Percentiles rank a stretch among this genome's conserved stretches.
Conservation (phyloP, 2,329 filamentous ascomycete genomes). For the Ceratocystis diversiconidia region DNA sequence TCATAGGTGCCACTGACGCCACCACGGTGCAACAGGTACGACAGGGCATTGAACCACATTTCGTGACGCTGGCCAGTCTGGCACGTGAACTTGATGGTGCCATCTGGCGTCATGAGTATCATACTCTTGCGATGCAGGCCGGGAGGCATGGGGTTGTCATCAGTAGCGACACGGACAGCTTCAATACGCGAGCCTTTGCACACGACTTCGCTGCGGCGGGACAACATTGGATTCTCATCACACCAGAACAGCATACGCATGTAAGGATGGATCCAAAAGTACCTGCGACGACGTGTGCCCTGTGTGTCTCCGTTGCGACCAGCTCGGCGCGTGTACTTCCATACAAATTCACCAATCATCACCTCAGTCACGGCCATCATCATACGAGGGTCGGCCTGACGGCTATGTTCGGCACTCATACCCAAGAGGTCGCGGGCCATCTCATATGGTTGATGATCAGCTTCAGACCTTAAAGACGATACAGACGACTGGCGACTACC, state of each 20-base stretch:
- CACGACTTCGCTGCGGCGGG: slow-evolving; percentile 59
- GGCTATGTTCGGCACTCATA: slow-evolving; percentile 34
- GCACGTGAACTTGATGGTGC: slow-evolving; percentile 86
- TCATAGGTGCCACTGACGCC: slow-evolving; percentile 41
- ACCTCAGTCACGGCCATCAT: slow-evolving; percentile 98
- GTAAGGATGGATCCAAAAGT: slow-evolving; percentile 99
- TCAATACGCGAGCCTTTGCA: slow-evolving; percentile 90
- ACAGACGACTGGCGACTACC: slow-evolving; percentile 63
- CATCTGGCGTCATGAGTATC: slow-evolving; percentile 75
- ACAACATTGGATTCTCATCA: slow-evolving; percentile 67
- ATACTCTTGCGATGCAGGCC: slow-evolving; percentile 90
- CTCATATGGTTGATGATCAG: slow-evolving; percentile 85
- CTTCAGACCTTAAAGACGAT: slow-evolving; percentile 87
- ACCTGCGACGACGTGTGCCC: slow-evolving; percentile 76
- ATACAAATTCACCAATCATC: slow-evolving; percentile 97
- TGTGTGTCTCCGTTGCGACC: slow-evolving; percentile 72
- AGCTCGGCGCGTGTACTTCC: slow-evolving; percentile 95
- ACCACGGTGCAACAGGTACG: slow-evolving; percentile 75
- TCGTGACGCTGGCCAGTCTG: slow-evolving; percentile 88
- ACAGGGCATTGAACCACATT: slow-evolving; percentile 96
- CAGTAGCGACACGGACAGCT: slow-evolving; percentile 76
- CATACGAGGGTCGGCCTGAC: slow-evolving; percentile 76
- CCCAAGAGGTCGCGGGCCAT: slow-evolving; percentile 44
- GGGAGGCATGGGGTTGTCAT: slow-evolving; percentile 90
- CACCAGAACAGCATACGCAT: slow-evolving; percentile 96